These are phyloP conservation scores for Biscogniauxia sp. DNA, from an alignment of 2,329 filamentous ascomycete species.

Conservation along the genomic window DNA sequence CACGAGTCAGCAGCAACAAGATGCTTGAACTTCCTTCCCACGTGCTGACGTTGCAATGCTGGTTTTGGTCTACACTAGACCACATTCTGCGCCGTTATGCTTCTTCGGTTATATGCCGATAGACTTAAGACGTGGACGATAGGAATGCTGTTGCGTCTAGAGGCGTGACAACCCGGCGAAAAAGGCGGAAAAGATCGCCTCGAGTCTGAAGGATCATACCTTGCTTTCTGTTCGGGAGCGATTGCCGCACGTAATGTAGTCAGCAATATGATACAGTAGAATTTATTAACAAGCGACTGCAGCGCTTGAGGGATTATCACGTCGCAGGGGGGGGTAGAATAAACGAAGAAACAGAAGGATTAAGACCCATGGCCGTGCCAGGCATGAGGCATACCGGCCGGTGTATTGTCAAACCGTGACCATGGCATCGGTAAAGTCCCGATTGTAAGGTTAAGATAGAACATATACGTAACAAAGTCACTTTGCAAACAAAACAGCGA, in stretches of 20 bases:
- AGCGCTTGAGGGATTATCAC: background rate
- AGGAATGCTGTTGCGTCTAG: background rate
- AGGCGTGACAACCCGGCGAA: background rate
- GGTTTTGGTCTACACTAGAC: conserved; percentile 3
- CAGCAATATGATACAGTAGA: background rate
- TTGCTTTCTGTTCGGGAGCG: background rate
- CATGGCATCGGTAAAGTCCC: conserved; percentile 20
- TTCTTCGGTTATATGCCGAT: conserved; percentile 1
- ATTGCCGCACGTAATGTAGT: background rate
- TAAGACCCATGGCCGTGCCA: background rate
- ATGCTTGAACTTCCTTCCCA: conserved; percentile 6
- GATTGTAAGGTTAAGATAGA: conserved; percentile 16
- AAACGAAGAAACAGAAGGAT: background rate
- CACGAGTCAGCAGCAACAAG: conserved; percentile 5
- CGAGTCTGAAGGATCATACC: background rate
- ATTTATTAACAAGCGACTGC: background rate
- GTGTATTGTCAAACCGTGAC: conserved; percentile 14
- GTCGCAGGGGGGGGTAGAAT: background rate
- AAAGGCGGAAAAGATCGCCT: background rate
- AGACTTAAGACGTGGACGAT: background rate
- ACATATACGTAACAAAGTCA: background rate
- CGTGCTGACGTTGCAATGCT: conserved; percentile 18
- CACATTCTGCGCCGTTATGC: conserved; percentile 1
- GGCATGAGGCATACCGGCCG: background rate
- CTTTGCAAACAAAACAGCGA: background rate